phyloP scores from a whole-genome alignment of 164 flowering plant species.

The Magnolia kwangsiensis region DNA sequence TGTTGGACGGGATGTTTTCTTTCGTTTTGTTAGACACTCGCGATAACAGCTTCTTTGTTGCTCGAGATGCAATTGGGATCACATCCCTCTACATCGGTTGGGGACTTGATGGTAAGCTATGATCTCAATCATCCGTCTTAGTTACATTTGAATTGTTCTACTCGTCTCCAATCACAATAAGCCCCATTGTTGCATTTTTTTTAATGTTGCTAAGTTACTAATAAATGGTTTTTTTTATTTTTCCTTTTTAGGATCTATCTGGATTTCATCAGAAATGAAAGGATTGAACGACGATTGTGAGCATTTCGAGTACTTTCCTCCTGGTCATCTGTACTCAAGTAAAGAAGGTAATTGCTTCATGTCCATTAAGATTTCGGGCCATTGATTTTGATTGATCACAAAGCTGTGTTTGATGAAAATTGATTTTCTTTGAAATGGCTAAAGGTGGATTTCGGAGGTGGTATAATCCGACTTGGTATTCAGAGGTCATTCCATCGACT shows the following conservation, averaged over 20 bases:
- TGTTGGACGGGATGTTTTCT: conserved; percentile 96
- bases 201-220: neutral
- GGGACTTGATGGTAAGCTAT: conserved; percentile 78
- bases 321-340: conserved; percentile 93
- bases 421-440: neutral
- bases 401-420: neutral
- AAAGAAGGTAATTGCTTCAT: conserved; percentile 31
- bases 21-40: conserved; percentile 88
- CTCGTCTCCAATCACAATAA: neutral
- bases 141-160: neutral
- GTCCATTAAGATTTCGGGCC: neutral
- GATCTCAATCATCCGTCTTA: neutral
- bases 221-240: neutral
- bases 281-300: conserved; percentile 91
- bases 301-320: conserved; percentile 81
- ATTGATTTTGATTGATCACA: neutral
- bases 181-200: neutral
- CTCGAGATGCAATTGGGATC: conserved; percentile 91
- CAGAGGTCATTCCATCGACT: conserved; percentile 68
- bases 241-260: conserved; percentile 58
- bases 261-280: conserved; percentile 91
- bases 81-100: conserved; percentile 95
- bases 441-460: conserved; percentile 57
- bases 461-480: conserved; percentile 88
- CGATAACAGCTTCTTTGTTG: conserved; percentile 82